Base-by-base conservation (phyloP, 768 basidiomycete species). In the Daedaleopsis sinensis region DNA sequence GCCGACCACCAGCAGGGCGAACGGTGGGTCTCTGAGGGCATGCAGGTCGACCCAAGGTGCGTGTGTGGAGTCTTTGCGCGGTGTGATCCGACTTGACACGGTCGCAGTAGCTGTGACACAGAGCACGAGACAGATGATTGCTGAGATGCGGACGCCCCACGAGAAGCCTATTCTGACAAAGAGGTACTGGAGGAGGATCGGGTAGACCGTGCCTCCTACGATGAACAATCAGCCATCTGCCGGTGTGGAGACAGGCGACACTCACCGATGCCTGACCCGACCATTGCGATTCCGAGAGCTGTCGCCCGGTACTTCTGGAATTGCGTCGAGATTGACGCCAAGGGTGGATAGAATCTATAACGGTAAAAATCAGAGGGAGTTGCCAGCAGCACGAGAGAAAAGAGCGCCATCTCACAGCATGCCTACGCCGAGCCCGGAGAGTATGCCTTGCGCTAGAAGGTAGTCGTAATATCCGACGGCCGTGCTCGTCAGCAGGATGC, bases 361-460 rank as follows among this genome's bases (percentile, higher is more conserved):
- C 11, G 11, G 39, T 10, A 42, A 10, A 10, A 13, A 5, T 42
- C 10, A 42, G 39, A 42, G 5, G 11, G 39, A 13, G 54, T 38
- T 27, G 32, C 27, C 50, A 62, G 60, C 57, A 53, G 60, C 39
- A 60, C 47, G 51, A 55, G 44, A 35, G 43, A 38, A 52, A 56
- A 43, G 51, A 63, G 18, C 50, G 59, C 27, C 39, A 64, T 42
- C 63, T 54, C 24, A 65, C 89, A 90, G 65, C 65, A 90, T 70
- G 19, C 85, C 88, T 44, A 86, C 84, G 10, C 86, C 83, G 27
- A 89, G 72, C 27, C 88, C 88, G 63, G 89, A 89, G 3, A 90
- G 67, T 13, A 89, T 54, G 18, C 88, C 89, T 70, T 90, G 89
- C 0, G 78, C 75, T 7, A 90, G 72, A 51, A 89, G 72, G 70